Evolutionary conservation across 2,329 filamentous ascomycete genomes (phyloP), one percentile per base, ranked within the genome.

Genomic region (Byssothecium circinans): DNA sequence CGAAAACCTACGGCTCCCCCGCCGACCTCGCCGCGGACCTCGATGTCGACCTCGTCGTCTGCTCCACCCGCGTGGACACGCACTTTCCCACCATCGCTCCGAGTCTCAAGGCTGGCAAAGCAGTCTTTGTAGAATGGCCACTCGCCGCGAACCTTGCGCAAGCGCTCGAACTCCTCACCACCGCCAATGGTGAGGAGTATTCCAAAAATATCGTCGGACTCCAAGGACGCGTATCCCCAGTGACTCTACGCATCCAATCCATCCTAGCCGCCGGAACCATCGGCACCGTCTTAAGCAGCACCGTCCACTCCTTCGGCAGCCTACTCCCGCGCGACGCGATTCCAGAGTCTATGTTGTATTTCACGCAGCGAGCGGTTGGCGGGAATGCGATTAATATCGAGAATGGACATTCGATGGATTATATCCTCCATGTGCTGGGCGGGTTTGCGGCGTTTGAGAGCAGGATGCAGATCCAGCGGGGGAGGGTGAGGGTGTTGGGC

Each of bases 61-160:
- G 77, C 51, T 65, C 61, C 34, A 82, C 80, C 0, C 73, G 80
- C 3, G 81, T 82, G 0, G 80, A 83, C 47, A 72, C 73, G 1
- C 82, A 85, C 51, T 70, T 75, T 36, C 47, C 65, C 2, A 75
- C 74, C 1, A 68, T 74, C 0, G 65, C 72, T 10, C 77, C 81
- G 0, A 77, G 75, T 14, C 52, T 83, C 1, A 67, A 69, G 12
- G 77, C 78, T 0, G 81, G 81, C 0, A 83, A 84, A 60, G 57
- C 67, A 0, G 72, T 80, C 0, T 85, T 71, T 47, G 73, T 82
- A 0, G 82, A 85, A 52, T 76, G 76, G 75, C 77, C 74, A 2
- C 60, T 77, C 1, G 73, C 64, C 0, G 61, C 67, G 2, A 72
- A 64, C 29, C 47, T 72, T 1, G 51, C 56, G 1, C 61, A 73